A percentile compares a stretch with the other conserved stretches of the same genome.
phyloP scores from a whole-genome alignment of 2,329 filamentous ascomycete species.

The Penicillium occitanis region DNA sequence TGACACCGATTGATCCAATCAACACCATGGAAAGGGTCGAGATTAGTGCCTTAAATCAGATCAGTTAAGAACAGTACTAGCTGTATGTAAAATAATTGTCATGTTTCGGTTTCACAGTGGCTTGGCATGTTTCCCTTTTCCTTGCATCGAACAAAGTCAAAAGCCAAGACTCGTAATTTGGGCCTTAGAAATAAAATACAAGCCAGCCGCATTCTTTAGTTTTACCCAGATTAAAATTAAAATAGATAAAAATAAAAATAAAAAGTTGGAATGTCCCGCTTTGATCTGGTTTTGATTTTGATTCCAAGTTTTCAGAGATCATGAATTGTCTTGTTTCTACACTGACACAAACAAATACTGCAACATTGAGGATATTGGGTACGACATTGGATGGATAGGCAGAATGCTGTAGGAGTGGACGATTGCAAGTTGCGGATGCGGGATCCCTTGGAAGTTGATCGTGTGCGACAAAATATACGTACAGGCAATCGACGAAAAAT shows the following conservation, averaged over 20 bases:
- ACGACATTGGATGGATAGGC: slow-evolving; percentile 1
- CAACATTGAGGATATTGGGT: background rate
- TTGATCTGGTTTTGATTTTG: too few species aligned
- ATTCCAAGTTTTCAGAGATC: background rate
- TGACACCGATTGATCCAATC: background rate
- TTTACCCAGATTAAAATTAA: background rate
- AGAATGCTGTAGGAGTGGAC: background rate
- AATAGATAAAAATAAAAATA: background rate
- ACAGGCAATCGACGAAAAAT: background rate
- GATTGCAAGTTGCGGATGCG: background rate
- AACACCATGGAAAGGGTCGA: background rate
- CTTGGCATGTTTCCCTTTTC: background rate
- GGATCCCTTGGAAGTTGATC: background rate
- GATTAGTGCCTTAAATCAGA: background rate
- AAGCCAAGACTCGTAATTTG: slow-evolving; percentile 3
- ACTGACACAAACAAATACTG: background rate
- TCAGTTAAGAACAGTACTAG: background rate
- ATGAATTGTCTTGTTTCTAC: background rate
- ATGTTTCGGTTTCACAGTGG: background rate
- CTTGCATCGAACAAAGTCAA: background rate
- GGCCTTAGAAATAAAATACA: background rate
- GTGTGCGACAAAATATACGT: background rate
- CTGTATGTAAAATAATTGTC: background rate
- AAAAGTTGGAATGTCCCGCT: slow-evolving; percentile 6
- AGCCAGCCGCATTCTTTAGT: slow-evolving; percentile 2